Base-by-base conservation (phyloP, 768 basidiomycete species). In the Agrocybe chaxingu region DNA sequence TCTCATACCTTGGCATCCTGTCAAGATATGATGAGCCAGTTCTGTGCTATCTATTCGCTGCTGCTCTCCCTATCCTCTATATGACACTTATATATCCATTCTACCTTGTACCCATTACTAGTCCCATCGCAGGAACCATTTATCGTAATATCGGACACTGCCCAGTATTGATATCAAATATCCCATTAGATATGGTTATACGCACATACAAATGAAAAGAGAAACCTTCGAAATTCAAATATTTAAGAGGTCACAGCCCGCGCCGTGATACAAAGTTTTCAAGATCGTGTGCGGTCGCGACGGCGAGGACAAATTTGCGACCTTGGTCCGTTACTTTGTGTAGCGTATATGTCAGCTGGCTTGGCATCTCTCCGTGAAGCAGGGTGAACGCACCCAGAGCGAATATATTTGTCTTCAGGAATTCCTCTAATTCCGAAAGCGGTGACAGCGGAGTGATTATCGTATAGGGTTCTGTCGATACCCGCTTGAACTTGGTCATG, bases 271-370 rank as follows among this genome's bases (percentile, higher is more conserved):
- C 78, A 57, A 84, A 82, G 42, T 70, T 78, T 62, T 89, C 81
- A 13, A 93, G 69, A 62, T 93, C 91, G 29, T 91, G 83, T 12
- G 71, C 62, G 13, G 91, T 93, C 1, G 87, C 90, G 0, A 93
- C 82, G 1, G 76, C 91, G 11, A 92, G 77, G 3, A 93, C 89
- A 51, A 93, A 93, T 62, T 92, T 91, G 50, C 89, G 81, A 45
- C 76, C 76, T 41, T 71, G 68, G 66, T 97, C 94, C 4, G 94
- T 95, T 34, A 96, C 94, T 93, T 54, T 13, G 18, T 41, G 31
- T n/a, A 34, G 36, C 40, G 24, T 2, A 34, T 16, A 61, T 32
- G 55, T 39, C 5, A 16, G 9, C 18, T 10, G 18, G 32, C 8
- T 18, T 7, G 19, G n/a, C 30, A 40, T 18, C 30, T 30, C n/a